Conservation (phyloP, 1,284 basidiomycete genomes). For the Malassezia globosa region DNA sequence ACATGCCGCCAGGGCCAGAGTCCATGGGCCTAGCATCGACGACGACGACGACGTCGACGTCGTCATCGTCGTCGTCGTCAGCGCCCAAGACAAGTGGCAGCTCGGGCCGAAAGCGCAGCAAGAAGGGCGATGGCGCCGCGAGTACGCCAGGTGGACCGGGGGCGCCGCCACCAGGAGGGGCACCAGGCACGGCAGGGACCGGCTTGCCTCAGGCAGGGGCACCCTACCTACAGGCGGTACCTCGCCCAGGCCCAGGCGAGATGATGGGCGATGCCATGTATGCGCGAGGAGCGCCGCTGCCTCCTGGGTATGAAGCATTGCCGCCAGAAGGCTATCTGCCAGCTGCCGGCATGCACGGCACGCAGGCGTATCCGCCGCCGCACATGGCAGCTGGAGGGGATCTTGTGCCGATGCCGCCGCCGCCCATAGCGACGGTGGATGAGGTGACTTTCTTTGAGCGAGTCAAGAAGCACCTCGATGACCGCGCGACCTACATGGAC, state of each 20-base stretch:
- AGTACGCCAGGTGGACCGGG: not conserved
- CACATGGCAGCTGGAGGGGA: constrained; percentile 16
- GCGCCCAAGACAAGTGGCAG: constrained; percentile 12
- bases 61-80: not conserved
- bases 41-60: no score
- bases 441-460: constrained; percentile 89
- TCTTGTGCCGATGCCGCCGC: constrained; percentile 7
- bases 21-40: constrained; percentile 2
- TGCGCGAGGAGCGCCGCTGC: constrained; percentile 10
- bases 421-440: constrained; percentile 55
- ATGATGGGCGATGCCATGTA: constrained; percentile 14
- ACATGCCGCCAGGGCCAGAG: not conserved
- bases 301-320: constrained; percentile 21
- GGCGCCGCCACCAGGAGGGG: constrained; percentile 6
- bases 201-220: constrained; percentile 13
- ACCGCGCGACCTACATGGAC: constrained; percentile 81
- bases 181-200: no score
- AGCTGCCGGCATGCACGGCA: constrained; percentile 15
- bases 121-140: constrained; percentile 15
- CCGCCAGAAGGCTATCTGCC: constrained; percentile 30
- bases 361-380: constrained; percentile 18
- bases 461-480: constrained; percentile 71
- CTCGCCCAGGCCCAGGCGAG: constrained; percentile 13
- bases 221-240: constrained; percentile 17
- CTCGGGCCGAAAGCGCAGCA: constrained; percentile 33